These are phyloP conservation scores for Candolleomyces eurysporus DNA, from an alignment of 768 basidiomycete genomes.

Conservation along the genomic window DNA sequence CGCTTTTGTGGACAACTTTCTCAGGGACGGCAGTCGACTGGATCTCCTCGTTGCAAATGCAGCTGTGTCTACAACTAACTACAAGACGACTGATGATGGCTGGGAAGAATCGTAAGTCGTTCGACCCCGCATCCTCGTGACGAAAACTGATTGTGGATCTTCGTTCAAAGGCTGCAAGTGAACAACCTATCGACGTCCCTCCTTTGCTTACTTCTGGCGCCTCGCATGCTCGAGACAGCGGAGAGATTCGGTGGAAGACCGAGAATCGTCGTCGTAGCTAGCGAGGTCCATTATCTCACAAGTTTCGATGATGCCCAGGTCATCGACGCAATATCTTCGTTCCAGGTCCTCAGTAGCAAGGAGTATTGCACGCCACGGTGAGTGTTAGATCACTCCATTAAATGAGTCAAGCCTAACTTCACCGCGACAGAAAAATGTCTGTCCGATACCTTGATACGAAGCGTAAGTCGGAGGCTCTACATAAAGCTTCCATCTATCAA, in stretches of 20 bases:
- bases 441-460: slow-evolving; percentile 31
- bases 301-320: slow-evolving; percentile 19
- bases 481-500: too few species aligned
- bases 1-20: slow-evolving; percentile 33
- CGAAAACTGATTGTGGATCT: too few species aligned
- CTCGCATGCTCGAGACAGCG: slow-evolving; percentile 35
- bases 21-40: slow-evolving; percentile 29
- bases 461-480: slow-evolving; percentile 28
- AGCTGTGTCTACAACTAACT: slow-evolving; percentile 14
- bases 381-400: not conserved
- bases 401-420: not conserved
- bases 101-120: slow-evolving; percentile 41
- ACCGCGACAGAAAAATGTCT: not conserved
- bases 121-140: too few species aligned
- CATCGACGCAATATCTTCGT: slow-evolving; percentile 8
- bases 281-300: slow-evolving; percentile 34
- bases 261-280: slow-evolving; percentile 38
- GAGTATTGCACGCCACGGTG: slow-evolving; percentile 19
- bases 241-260: slow-evolving; percentile 22
- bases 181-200: slow-evolving; percentile 40
- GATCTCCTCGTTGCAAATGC: slow-evolving; percentile 48
- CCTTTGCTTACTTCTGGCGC: slow-evolving; percentile 37
- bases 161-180: slow-evolving; percentile 38
- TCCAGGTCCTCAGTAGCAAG: slow-evolving; percentile 10
- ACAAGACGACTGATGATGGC: slow-evolving; percentile 29